A percentile compares a stretch with the other conserved stretches of the same genome.
Conservation (phyloP, 2,329 filamentous ascomycete species). For the Botrytis porri region DNA sequence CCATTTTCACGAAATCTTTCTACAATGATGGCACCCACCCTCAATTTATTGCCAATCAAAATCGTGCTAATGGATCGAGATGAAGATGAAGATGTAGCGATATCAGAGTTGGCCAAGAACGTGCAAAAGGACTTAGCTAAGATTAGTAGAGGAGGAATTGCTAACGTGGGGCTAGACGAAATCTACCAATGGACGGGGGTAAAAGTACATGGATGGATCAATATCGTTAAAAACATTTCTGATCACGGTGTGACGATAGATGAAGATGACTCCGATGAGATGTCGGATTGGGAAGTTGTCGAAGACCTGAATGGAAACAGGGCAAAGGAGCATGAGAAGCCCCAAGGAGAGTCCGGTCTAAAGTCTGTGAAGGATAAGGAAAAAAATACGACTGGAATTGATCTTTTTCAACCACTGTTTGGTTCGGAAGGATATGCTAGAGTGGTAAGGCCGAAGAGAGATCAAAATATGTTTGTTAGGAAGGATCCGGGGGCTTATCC, state of each 20-base stretch:
- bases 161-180: conserved; percentile 64
- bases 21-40: conserved; percentile 60
- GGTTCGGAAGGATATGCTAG: not conserved
- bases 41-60: conserved; percentile 74
- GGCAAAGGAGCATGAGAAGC: not conserved
- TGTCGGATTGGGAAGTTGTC: conserved; percentile 16
- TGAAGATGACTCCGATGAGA: conserved; percentile 10
- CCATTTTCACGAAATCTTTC: conserved; percentile 50
- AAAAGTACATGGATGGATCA: conserved; percentile 70
- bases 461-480: not conserved
- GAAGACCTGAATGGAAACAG: not conserved
- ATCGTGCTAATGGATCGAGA: conserved; percentile 43
- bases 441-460: not conserved
- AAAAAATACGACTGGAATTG: not conserved
- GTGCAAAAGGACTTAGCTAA: conserved; percentile 67
- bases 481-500: conserved; percentile 26
- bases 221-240: conserved; percentile 59
- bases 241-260: not conserved
- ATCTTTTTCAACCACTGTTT: not conserved
- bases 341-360: no score
- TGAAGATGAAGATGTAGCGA: conserved; percentile 40
- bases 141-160: conserved; percentile 56
- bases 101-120: conserved; percentile 48
- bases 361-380: not conserved
- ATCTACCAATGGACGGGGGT: conserved; percentile 74